These are phyloP conservation scores for Ophiostoma sp. DNA, from an alignment of 2,329 filamentous ascomycete genomes.

Conservation along the genomic window DNA sequence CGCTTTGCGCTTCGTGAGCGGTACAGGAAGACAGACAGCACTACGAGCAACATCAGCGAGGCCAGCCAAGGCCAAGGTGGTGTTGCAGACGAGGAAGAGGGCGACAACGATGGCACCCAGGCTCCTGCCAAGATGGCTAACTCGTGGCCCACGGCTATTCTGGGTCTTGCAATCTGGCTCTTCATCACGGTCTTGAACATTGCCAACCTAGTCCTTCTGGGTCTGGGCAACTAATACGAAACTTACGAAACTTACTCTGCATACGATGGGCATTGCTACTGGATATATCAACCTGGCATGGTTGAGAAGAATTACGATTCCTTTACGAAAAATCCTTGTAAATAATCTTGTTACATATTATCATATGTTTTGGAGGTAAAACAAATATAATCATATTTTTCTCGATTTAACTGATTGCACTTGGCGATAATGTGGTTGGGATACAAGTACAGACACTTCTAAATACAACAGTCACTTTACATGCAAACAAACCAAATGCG, in stretches of 20 bases:
- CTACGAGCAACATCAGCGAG: slow-evolving; percentile 33
- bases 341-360: background rate
- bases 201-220: slow-evolving; percentile 70
- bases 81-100: slow-evolving; percentile 15
- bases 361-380: background rate
- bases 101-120: background rate
- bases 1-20: slow-evolving; percentile 34
- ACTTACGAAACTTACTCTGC: background rate
- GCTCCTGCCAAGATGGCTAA: slow-evolving; percentile 66
- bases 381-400: no score
- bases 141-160: slow-evolving; percentile 60
- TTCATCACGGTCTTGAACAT: slow-evolving; percentile 76
- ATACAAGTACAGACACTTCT: no score
- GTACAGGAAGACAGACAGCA: background rate
- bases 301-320: background rate
- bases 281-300: background rate
- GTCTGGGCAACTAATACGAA: slow-evolving; percentile 33
- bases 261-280: background rate
- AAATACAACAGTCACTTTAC: no score
- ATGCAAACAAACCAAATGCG: no score
- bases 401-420: no score
- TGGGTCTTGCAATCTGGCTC: slow-evolving; percentile 66
- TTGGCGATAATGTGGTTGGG: no score
- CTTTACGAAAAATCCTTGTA: background rate
- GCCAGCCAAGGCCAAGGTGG: slow-evolving; percentile 29